A percentile compares a stretch with the other conserved stretches of the same genome.
These are phyloP conservation scores for Leccinum sublutescens DNA, from an alignment of 768 basidiomycete genomes.

Conservation along the genomic window DNA sequence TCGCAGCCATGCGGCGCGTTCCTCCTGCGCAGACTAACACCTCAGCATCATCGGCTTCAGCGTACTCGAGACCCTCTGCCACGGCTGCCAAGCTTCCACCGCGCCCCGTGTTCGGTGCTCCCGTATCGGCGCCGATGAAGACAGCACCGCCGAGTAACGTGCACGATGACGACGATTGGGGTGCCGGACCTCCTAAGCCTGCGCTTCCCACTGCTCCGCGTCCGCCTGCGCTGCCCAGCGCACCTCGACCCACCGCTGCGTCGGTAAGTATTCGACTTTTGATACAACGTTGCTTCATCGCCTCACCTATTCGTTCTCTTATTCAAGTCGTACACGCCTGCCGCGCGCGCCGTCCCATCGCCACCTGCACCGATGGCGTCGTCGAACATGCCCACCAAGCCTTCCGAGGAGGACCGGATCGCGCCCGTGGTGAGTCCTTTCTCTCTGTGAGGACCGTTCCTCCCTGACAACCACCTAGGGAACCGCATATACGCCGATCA, in stretches of 20 bases:
- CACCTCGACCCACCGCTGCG: constrained; percentile 40
- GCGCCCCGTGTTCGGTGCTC: constrained; percentile 49
- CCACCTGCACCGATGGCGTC: constrained; percentile 39
- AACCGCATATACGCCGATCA: constrained; percentile 86
- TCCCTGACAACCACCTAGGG: constrained; percentile 40
- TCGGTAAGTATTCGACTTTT: constrained; percentile 30
- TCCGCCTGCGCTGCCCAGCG: constrained; percentile 45
- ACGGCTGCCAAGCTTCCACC: constrained; percentile 33
- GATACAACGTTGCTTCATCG: background rate
- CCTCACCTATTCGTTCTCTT: constrained; percentile 1
- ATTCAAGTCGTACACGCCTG: constrained; percentile 22
- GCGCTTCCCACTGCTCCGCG: constrained; percentile 45
- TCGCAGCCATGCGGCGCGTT: constrained; percentile 53
- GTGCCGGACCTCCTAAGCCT: constrained; percentile 46
- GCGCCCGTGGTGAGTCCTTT: constrained; percentile 55
- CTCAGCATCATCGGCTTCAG: background rate
- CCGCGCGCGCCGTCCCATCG: constrained; percentile 30
- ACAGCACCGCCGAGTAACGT: constrained; percentile 38
- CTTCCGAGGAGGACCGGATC: constrained; percentile 78
- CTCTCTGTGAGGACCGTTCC: background rate
- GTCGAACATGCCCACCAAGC: constrained; percentile 59
- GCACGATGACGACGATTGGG: constrained; percentile 60
- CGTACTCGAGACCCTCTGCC: background rate
- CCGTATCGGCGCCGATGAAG: constrained; percentile 42
- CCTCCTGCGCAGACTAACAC: constrained; percentile 30